Base-by-base conservation (phyloP, 2,329 filamentous ascomycete genomes). In the Amauroascus niger region DNA sequence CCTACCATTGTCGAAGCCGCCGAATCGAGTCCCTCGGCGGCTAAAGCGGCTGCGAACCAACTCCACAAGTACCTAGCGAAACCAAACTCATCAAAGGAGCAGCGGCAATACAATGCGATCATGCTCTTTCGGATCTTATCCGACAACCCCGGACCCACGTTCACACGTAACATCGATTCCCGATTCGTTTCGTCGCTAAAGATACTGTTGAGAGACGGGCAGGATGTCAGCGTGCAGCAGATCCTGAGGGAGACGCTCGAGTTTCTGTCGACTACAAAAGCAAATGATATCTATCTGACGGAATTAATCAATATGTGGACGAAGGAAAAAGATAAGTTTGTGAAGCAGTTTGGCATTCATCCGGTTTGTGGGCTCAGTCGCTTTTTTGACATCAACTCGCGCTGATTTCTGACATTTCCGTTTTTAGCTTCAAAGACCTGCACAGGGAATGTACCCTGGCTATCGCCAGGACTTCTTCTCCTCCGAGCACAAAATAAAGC, bases 1-100 rank as follows among this genome's bases (percentile, higher is more conserved):
- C 93, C 93, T 7, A 81, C 84, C 55, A 96, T 98, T 61, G 93
- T 98, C 73, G 93, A 97, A 65, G 82, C 86, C 50, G 90, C 90
- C 74, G 93, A 97, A 69, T 95, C 90, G 26, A 95, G 88, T 45
- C 91, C 93, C 7, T 75, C 77, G 45, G 93, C 93, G 5, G 90
- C 91, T 22, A 82, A 84, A 59, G 86, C 90, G 63, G 88, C 87
- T 62, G 88, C 89, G 48, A 75, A 80, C 60, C 76, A 86, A 60
- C 88, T 97, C 65, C 86, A 88, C 66, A 90, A 88, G 68, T 91
- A 84, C 67, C 75, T 98, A 56, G 78, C 81, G 62, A 84, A 83
- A 60, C 86, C 90, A 44, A 82, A 87, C 70, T 76, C 71, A 59
- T 66, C 66, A 32, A 71, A 76, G 43, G 81, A 87, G 8, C 82